A percentile compares a stretch with the other conserved stretches of the same genome.
phyloP scores from a whole-genome alignment of 305 asterid species.

The Ilex paraguariensis region DNA sequence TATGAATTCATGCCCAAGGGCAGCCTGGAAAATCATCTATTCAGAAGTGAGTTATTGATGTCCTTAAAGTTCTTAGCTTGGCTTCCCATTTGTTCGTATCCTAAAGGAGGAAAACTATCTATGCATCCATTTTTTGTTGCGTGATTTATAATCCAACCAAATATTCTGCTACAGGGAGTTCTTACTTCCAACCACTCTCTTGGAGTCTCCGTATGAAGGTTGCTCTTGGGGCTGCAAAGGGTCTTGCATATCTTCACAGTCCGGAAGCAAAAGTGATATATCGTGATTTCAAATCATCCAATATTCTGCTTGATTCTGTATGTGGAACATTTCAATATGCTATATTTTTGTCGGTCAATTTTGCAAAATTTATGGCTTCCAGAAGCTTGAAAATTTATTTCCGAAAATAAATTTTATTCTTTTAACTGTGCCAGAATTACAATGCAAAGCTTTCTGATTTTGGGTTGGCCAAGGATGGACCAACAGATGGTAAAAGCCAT shows the following conservation, averaged over 20 bases:
- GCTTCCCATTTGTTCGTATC: not conserved
- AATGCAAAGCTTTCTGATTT: conserved; percentile 30
- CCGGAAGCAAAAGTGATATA: conserved; percentile 29
- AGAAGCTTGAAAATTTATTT: not conserved
- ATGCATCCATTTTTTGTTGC: not conserved
- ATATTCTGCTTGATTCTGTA: conserved; percentile 23
- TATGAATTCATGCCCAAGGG: conserved; percentile 28
- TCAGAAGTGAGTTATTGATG: conserved; percentile 20
- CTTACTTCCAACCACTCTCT: conserved; percentile 24
- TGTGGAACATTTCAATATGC: not conserved
- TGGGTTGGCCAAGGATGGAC: conserved; percentile 29
- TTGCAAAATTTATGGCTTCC: not conserved
- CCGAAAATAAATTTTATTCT: not conserved
- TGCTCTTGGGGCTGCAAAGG: conserved; percentile 26
- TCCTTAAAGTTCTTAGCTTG: not conserved
- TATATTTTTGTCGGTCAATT: too few species aligned
- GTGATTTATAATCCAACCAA: not conserved
- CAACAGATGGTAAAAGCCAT: conserved; percentile 23
- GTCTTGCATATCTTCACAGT: conserved; percentile 22
- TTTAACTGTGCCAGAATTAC: conserved; percentile 17
- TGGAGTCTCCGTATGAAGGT: conserved; percentile 25
- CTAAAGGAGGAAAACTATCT: not conserved
- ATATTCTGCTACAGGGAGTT: conserved; percentile 18
- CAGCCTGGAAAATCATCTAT: conserved; percentile 29
- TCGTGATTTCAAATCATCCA: conserved; percentile 27